These are phyloP conservation scores for Crotalaria pallida DNA, from an alignment of 306 rosid genomes.

Conservation along the genomic window DNA sequence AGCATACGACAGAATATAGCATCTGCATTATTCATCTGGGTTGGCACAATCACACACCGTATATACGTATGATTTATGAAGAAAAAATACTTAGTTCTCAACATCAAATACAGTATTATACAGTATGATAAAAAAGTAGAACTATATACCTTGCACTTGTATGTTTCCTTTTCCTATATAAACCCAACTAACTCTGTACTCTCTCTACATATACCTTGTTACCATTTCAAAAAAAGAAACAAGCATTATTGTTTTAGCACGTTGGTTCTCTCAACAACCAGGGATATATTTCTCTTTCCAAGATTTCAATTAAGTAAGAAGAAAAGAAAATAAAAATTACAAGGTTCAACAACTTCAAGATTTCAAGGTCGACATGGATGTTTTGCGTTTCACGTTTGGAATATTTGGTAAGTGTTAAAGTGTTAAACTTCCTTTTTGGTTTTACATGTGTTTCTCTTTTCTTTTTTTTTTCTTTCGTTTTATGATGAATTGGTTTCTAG, in stretches of 20 bases:
- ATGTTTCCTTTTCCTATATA: slow-evolving; percentile 28
- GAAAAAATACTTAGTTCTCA: neutral
- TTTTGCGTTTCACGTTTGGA: slow-evolving; percentile 65
- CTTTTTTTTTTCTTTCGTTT: neutral
- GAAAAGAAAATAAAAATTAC: neutral
- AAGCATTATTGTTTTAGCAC: neutral
- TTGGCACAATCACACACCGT: neutral
- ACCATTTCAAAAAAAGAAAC: slow-evolving; percentile 19
- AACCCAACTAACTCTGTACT: neutral
- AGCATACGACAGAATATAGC: slow-evolving; percentile 7
- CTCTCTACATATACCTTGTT: neutral
- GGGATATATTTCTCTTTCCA: neutral
- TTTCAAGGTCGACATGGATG: slow-evolving; percentile 40
- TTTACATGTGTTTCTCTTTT: neutral
- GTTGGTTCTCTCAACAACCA: neutral
- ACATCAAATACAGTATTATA: slow-evolving; percentile 1
- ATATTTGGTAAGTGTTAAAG: slow-evolving; percentile 60
- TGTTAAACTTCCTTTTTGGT: slow-evolving; percentile 9
- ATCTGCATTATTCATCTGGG: slow-evolving; percentile 19
- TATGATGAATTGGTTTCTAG: neutral
- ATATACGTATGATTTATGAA: neutral
- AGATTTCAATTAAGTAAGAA: neutral
- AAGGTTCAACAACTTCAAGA: neutral
- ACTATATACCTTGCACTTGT: neutral
- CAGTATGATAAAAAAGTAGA: neutral